Conservation (phyloP, 148 eudicot genomes). For the Silene conica region DNA sequence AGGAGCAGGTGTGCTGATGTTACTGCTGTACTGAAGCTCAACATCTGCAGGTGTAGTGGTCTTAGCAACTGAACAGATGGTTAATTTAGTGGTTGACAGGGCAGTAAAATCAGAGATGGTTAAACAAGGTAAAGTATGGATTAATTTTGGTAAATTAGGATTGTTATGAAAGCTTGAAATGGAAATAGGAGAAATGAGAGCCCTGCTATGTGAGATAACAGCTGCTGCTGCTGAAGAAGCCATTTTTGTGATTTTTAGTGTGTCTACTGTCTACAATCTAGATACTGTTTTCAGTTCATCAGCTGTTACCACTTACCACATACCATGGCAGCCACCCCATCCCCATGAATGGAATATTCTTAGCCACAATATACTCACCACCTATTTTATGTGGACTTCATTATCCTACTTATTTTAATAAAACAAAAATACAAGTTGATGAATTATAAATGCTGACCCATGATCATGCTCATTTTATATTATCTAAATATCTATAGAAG, state of each 20-base stretch:
- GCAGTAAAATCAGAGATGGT: conserved; percentile 12
- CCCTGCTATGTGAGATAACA: conserved; percentile 16
- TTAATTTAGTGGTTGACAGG: conserved; percentile 13
- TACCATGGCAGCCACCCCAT: not conserved
- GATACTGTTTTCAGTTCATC: not conserved
- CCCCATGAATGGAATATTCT: conserved; percentile 14
- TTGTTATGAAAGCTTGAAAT: conserved; percentile 12
- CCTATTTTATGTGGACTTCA: not conserved
- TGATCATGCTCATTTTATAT: too few species aligned
- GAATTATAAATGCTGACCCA: too few species aligned
- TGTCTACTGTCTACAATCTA: not conserved
- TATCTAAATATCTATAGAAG: too few species aligned
- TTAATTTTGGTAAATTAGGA: conserved; percentile 11
- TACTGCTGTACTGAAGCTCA: conserved; percentile 23
- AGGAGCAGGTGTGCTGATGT: conserved; percentile 15
- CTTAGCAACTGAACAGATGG: conserved; percentile 29
- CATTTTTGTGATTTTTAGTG: conserved; percentile 2
- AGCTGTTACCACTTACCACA: conserved; percentile 1
- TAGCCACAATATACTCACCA: not conserved
- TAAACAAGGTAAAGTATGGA: not conserved
- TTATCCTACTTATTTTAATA: not conserved
- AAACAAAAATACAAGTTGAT: too few species aligned
- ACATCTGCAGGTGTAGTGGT: conserved; percentile 13
- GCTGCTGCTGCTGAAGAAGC: conserved; percentile 21
- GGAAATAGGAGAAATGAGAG: conserved; percentile 8